A percentile compares a stretch with the other conserved stretches of the same genome.
phyloP scores from a whole-genome alignment of 345 rosid species.

The Gossypium longicalyx region DNA sequence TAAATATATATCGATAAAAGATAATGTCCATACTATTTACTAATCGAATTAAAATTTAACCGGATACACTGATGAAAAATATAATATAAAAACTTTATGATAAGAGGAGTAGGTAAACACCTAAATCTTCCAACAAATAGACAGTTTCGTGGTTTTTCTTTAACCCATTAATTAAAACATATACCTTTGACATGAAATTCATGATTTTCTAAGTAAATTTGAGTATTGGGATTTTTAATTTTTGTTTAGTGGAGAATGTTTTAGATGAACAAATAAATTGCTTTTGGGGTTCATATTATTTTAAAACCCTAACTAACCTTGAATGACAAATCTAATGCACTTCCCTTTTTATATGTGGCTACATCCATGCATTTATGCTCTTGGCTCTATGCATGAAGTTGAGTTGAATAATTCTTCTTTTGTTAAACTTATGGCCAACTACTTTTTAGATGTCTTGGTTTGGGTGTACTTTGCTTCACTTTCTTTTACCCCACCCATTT shows the following conservation, averaged over 20 bases:
- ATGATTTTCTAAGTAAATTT: no score
- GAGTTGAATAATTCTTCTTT: background rate
- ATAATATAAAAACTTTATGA: no score
- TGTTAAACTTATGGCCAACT: background rate
- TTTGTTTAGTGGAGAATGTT: background rate
- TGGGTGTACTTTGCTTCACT: slow-evolving; percentile 10
- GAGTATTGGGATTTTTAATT: no score
- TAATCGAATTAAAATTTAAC: no score
- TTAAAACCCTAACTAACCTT: slow-evolving; percentile 2
- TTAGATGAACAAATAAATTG: background rate
- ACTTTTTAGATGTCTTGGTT: slow-evolving; percentile 13
- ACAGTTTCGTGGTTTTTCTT: background rate
- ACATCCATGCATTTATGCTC: slow-evolving; percentile 8
- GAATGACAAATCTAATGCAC: slow-evolving; percentile 2
- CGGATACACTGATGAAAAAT: accelerated
- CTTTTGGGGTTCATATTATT: background rate
- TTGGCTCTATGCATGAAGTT: slow-evolving; percentile 12
- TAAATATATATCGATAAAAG: no score
- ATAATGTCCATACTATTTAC: no score
- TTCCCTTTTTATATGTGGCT: background rate
- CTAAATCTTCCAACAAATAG: slow-evolving; percentile 5
- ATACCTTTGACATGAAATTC: no score
- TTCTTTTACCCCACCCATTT: slow-evolving; percentile 13
- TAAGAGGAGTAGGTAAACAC: slow-evolving; percentile 6
- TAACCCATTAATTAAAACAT: background rate